A percentile compares a stretch with the other conserved stretches of the same genome.
Evolutionary conservation across 225 moss, liverwort and hornwort species (phyloP).

Genomic region (Sphagnum tenellum): DNA sequence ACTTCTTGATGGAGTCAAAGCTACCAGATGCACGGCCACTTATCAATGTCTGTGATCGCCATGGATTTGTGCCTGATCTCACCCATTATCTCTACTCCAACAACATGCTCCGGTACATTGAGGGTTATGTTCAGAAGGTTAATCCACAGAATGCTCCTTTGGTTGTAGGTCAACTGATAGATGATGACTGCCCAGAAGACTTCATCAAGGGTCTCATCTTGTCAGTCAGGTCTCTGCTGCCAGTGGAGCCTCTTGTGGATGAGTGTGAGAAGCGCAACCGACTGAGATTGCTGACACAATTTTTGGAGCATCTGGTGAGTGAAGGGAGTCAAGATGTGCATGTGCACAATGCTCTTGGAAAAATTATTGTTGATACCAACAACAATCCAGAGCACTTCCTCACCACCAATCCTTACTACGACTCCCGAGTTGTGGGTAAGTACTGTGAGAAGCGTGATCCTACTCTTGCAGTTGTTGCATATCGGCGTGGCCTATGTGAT

Average conservation of each 20-base stretch:
- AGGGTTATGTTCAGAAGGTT: conserved; percentile 96
- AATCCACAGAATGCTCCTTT: conserved; percentile 84
- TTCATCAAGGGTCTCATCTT: conserved; percentile 75
- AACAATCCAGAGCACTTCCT: conserved; percentile 86
- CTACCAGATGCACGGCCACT: conserved; percentile 84
- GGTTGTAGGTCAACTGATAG: conserved; percentile 85
- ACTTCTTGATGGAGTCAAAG: conserved; percentile 86
- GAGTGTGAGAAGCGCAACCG: conserved; percentile 97
- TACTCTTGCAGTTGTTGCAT: conserved; percentile 84
- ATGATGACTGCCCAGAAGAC: conserved; percentile 92
- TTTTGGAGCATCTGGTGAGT: conserved; percentile 81
- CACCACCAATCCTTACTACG: conserved; percentile 74
- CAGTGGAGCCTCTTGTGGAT: conserved; percentile 76
- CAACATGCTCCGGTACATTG: conserved; percentile 94
- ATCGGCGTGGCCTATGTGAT: conserved; percentile 79
- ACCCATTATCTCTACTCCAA: conserved; percentile 78
- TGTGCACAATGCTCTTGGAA: conserved; percentile 84
- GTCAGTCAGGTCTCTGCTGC: conserved; percentile 77
- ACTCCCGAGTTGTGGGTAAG: conserved; percentile 73
- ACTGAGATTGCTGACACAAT: conserved; percentile 66
- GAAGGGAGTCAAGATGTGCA: conserved; percentile 94
- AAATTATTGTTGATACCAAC: conserved; percentile 76
- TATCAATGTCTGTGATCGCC: conserved; percentile 86
- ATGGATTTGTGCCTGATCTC: conserved; percentile 80
- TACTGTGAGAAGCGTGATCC: conserved; percentile 97